A percentile compares a stretch with the other conserved stretches of the same genome.
Evolutionary conservation across 805 yeast species (phyloP).

Genomic region (Grigorovia yakushimaensis): DNA sequence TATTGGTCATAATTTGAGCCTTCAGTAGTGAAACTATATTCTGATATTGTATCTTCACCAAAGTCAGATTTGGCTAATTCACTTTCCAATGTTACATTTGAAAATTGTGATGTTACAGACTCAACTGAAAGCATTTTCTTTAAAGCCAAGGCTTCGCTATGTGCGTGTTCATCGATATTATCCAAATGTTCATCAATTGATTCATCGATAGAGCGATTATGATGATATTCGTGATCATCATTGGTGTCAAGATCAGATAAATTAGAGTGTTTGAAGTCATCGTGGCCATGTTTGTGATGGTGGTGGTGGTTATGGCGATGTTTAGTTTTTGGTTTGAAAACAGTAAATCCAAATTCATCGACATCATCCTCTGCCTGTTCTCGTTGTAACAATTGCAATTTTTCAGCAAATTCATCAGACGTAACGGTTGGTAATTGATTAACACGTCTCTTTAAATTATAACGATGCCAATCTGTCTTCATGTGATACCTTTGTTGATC

Average conservation of each 20-base stretch:
- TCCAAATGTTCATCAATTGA: neutral
- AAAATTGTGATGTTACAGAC: conserved; percentile 45
- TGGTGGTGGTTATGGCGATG: conserved; percentile 1
- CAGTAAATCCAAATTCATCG: conserved; percentile 34
- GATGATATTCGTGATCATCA: conserved; percentile 26
- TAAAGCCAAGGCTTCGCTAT: neutral
- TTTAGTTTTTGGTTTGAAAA: conserved; percentile 18
- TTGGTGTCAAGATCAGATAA: too few species aligned
- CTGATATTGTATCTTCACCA: conserved; percentile 42
- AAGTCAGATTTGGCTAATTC: conserved; percentile 25
- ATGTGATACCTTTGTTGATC: conserved; percentile 84
- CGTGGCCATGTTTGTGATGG: conserved; percentile 5
- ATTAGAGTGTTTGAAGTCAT: too few species aligned
- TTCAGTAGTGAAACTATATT: conserved; percentile 35
- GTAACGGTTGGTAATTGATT: conserved; percentile 70
- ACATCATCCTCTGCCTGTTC: conserved; percentile 24
- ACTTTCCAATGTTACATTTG: conserved; percentile 34
- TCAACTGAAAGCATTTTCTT: conserved; percentile 37
- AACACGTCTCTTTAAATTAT: conserved; percentile 87
- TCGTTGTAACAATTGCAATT: conserved; percentile 28
- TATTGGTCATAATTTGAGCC: conserved; percentile 25
- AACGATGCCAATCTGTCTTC: conserved; percentile 98
- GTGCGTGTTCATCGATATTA: neutral
- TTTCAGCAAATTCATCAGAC: conserved; percentile 39
- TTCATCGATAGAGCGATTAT: neutral